phyloP scores from a whole-genome alignment of 495 filamentous ascomycete species.

The Pseudevernia furfuracea region DNA sequence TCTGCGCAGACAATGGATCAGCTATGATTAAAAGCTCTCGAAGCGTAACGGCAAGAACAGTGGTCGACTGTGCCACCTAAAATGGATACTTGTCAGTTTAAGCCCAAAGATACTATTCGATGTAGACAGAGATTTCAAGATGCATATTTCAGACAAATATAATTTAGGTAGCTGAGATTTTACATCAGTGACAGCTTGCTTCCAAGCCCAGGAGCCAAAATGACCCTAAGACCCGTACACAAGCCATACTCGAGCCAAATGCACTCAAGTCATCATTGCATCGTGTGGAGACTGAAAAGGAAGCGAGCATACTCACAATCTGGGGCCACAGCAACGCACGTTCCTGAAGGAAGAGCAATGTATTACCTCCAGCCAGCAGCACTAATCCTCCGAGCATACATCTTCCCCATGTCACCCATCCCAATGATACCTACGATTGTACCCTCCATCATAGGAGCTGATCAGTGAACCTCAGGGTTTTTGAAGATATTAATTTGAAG shows the following conservation, averaged over 20 bases:
- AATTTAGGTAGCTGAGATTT: slow-evolving; percentile 92
- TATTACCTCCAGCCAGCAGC: slow-evolving; percentile 89
- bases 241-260: slow-evolving; percentile 98
- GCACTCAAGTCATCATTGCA: slow-evolving; percentile 97
- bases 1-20: slow-evolving; percentile 41
- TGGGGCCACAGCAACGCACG: neutral
- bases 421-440: slow-evolving; percentile 77
- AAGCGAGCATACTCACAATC: slow-evolving; percentile 31
- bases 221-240: slow-evolving; percentile 35
- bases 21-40: neutral
- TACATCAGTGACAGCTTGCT: slow-evolving; percentile 78
- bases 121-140: neutral
- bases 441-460: neutral
- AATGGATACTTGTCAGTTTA: neutral
- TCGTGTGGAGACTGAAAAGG: slow-evolving; percentile 22
- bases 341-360: neutral
- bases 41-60: neutral
- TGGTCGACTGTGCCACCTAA: neutral
- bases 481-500: neutral
- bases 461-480: neutral
- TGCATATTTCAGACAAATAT: slow-evolving; percentile 67
- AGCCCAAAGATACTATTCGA: neutral
- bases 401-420: slow-evolving; percentile 99
- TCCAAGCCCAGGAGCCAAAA: slow-evolving; percentile 43
- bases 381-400: slow-evolving; percentile 87